These are phyloP conservation scores for Plenodomus tracheiphilus DNA, from an alignment of 2,329 filamentous ascomycete species.

Conservation along the genomic window DNA sequence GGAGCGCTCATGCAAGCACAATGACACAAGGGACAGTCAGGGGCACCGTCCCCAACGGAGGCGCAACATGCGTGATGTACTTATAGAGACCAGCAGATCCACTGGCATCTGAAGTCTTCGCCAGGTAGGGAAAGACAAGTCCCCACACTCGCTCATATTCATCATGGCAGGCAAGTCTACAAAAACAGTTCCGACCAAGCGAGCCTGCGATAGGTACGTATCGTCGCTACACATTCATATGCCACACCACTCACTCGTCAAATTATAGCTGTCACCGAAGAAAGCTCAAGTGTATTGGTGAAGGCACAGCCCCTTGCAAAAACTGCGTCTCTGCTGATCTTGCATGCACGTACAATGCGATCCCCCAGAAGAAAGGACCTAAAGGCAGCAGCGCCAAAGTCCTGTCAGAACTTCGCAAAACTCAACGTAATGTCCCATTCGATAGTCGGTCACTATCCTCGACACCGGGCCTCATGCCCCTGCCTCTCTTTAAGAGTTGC, in stretches of 20 bases:
- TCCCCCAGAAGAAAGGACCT: conserved; percentile 66
- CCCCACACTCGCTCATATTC: conserved; percentile 20
- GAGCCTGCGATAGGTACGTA: conserved; percentile 47
- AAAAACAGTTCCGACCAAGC: conserved; percentile 43
- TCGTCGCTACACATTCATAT: conserved; percentile 11
- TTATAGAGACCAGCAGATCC: conserved; percentile 34
- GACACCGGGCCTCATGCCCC: conserved; percentile 53
- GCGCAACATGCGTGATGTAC: conserved; percentile 34
- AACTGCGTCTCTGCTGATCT: conserved; percentile 63
- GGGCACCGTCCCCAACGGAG: conserved; percentile 29
- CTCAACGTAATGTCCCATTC: conserved; percentile 49
- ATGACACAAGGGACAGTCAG: conserved; percentile 41
- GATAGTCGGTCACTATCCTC: conserved; percentile 49
- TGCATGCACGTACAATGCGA: conserved; percentile 66
- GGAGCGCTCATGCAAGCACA: conserved; percentile 36
- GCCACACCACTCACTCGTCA: too few relatives aligned
- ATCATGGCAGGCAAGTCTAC: conserved; percentile 37
- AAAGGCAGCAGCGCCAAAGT: conserved; percentile 66
- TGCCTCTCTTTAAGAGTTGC: conserved; percentile 56
- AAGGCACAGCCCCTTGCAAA: conserved; percentile 59
- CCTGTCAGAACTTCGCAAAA: conserved; percentile 64
- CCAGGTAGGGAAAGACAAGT: too few relatives aligned
- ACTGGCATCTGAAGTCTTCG: conserved; percentile 28
- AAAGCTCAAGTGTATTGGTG: conserved; percentile 57
- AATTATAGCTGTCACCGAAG: conserved; percentile 52